Evolutionary conservation across 2,329 filamentous ascomycete species (phyloP), one percentile per base, ranked within the genome.

Genomic region (Tympanopsis confertula): DNA sequence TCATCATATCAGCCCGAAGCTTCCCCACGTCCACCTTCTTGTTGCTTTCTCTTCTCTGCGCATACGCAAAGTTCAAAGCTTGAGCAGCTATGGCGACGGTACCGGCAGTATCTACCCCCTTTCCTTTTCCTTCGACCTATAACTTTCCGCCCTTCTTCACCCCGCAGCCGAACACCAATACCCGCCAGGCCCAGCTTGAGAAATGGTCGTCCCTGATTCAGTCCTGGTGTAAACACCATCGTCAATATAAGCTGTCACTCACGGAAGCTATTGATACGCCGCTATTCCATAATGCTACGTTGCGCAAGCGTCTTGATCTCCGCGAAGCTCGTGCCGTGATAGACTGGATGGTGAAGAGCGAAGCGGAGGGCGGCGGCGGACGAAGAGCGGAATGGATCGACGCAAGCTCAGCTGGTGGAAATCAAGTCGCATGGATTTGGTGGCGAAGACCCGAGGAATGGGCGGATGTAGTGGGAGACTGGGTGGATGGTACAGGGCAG

Each of bases 161-260:
- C 39, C 77, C 76, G 39, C 85, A 91, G 59, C 74, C 79, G 24
- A 86, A 86, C 62, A 67, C 76, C 43, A 71, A 73, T 20, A 89
- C 83, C 7, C 79, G 72, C 53, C 74, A 80, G 59, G 77, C 80
- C 35, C 86, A 91, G 54, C 78, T 87, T 43, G 66, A 73, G 41
- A 88, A 88, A 61, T 98, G 91, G 91, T 78, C 82, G n/a, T 59
- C 74, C 20, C 74, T 95, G 13, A 76, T 96, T 53, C 86, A 87
- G 43, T 61, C 79, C 53, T 95, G 94, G 78, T 86, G 83, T 60
- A 75, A 77, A 0, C 72, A 85, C 61, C 69, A 89, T 64, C 78
- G 75, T 48, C 64, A 88, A 53, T 94, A 79, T 66, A 75, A 76
- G 39, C 74, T 96, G 39, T 71, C 79, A 3, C 66, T 94, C 38